A percentile compares a stretch with the other conserved stretches of the same genome.
phyloP scores from a whole-genome alignment of 2,329 filamentous ascomycete species.

The Daldinia sp. region DNA sequence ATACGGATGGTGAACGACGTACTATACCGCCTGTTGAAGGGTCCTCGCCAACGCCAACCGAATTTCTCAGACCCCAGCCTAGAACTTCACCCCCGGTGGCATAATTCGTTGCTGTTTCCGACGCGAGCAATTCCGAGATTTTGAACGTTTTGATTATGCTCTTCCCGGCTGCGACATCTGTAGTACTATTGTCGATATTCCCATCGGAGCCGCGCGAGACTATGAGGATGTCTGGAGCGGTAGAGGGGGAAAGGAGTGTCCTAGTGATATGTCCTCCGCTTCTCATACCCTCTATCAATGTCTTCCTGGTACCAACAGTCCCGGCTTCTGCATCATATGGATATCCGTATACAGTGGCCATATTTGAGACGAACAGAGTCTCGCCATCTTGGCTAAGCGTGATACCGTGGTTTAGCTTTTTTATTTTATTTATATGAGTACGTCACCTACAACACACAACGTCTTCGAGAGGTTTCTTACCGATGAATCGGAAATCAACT shows the following conservation, averaged over 20 bases:
- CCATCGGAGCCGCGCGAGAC: slow-evolving; percentile 70
- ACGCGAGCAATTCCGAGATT: slow-evolving; percentile 44
- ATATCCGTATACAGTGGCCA: slow-evolving; percentile 69
- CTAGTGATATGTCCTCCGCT: slow-evolving; percentile 70
- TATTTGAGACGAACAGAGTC: slow-evolving; percentile 65
- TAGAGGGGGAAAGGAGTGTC: slow-evolving; percentile 69
- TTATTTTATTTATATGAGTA: not conserved
- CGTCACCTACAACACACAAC: not conserved
- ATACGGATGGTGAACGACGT: not conserved
- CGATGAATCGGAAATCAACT: slow-evolving; percentile 41
- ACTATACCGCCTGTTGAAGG: slow-evolving; percentile 57
- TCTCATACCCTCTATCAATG: slow-evolving; percentile 69
- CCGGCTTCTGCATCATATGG: slow-evolving; percentile 65
- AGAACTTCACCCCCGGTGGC: slow-evolving; percentile 58
- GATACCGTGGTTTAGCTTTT: slow-evolving; percentile 65
- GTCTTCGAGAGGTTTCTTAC: slow-evolving; percentile 35
- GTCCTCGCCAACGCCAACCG: slow-evolving; percentile 74
- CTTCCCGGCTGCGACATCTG: slow-evolving; percentile 52
- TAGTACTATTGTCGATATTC: slow-evolving; percentile 68
- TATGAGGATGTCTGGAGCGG: slow-evolving; percentile 64
- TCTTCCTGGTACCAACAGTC: slow-evolving; percentile 56
- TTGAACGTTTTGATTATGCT: slow-evolving; percentile 71
- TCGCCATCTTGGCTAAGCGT: slow-evolving; percentile 61
- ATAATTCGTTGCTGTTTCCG: slow-evolving; percentile 50
- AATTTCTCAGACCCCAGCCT: slow-evolving; percentile 77